Percentiles rank a stretch among this genome's conserved stretches.
Evolutionary conservation across 306 rosid species (phyloP).

Genomic region (Prunus armeniaca): DNA sequence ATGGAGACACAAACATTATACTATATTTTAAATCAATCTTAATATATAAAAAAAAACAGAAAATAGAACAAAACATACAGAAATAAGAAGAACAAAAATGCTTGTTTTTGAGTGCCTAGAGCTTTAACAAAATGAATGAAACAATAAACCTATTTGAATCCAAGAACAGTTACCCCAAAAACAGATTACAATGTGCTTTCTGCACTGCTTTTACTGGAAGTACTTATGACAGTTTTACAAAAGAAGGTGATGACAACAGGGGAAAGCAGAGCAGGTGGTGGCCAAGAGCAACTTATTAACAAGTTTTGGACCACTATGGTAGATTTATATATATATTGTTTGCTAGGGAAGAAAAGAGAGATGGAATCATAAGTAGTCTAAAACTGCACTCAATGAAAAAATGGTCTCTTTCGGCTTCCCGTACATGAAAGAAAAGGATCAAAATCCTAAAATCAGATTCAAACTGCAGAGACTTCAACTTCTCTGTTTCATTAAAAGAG

Average conservation of each 20-base stretch:
- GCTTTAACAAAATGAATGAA: neutral
- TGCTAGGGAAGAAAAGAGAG: conserved; percentile 28
- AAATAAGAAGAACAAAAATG: neutral
- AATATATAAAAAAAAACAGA: neutral
- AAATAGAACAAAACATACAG: conserved; percentile 6
- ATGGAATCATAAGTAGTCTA: conserved; percentile 42
- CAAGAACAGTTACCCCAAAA: conserved; percentile 6
- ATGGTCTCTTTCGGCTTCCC: conserved; percentile 74
- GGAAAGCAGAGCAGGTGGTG: conserved; percentile 34
- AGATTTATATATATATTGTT: conserved; percentile 47
- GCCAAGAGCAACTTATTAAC: conserved; percentile 30
- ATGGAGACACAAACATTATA: conserved; percentile 13
- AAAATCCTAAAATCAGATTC: conserved; percentile 33
- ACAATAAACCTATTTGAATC: neutral
- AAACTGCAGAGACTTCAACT: conserved; percentile 29
- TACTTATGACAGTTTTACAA: conserved; percentile 30
- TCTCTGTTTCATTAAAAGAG: conserved; percentile 25
- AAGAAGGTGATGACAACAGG: conserved; percentile 44
- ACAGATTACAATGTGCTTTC: conserved; percentile 23
- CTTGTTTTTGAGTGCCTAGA: too few relatives aligned
- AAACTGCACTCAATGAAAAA: conserved; percentile 45
- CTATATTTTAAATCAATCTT: neutral
- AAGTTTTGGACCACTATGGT: conserved; percentile 54
- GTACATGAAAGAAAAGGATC: conserved; percentile 68
- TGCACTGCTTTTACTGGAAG: conserved; percentile 37